A percentile compares a stretch with the other conserved stretches of the same genome.
phyloP scores from a whole-genome alignment of 2,329 filamentous ascomycete genomes.

The Colletotrichum paranaense region DNA sequence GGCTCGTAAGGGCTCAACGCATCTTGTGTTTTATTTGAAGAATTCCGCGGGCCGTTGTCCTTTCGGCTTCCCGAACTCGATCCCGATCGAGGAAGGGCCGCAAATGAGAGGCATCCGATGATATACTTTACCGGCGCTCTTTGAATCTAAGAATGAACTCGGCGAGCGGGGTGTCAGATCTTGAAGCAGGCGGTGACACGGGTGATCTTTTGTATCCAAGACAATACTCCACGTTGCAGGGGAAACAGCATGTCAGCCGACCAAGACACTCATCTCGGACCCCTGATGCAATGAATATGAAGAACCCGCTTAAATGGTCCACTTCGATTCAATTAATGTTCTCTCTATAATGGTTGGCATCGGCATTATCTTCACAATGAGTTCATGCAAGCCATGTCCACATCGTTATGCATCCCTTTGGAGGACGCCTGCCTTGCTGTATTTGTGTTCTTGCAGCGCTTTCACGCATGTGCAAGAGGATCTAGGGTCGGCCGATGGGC shows the following conservation, averaged over 20 bases:
- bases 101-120: neutral
- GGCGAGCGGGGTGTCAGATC: neutral
- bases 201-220: conserved; percentile 8
- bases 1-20: neutral
- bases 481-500: neutral
- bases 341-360: too few relatives aligned
- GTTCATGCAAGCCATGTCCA: neutral
- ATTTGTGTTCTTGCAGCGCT: neutral
- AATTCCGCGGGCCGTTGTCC: too few relatives aligned
- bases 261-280: neutral
- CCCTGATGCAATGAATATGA: neutral
- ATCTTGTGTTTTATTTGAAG: neutral
- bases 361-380: neutral
- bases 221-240: neutral
- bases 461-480: neutral
- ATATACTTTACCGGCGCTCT: neutral
- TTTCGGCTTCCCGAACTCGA: neutral
- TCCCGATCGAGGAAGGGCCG: neutral
- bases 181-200: neutral
- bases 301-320: neutral
- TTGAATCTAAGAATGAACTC: neutral
- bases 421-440: neutral
- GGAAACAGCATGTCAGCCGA: neutral
- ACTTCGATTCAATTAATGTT: neutral
- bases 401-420: neutral